These are phyloP conservation scores for Exutisphaerella laricina DNA, from an alignment of 2,329 filamentous ascomycete genomes.

Conservation along the genomic window DNA sequence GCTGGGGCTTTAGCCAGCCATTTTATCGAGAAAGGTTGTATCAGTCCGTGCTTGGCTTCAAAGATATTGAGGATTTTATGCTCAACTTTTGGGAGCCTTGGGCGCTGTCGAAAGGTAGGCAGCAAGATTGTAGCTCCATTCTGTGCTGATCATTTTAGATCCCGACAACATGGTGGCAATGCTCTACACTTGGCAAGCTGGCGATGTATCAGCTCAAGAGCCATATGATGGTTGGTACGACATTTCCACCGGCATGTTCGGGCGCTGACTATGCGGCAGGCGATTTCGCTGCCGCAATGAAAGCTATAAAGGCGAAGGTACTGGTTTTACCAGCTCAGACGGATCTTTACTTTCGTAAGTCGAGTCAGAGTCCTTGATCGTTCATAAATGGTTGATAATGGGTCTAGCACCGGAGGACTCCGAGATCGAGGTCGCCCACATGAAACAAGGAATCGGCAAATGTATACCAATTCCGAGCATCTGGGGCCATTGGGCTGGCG, in stretches of 20 bases:
- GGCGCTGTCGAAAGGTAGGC: constrained; percentile 59
- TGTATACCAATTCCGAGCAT: constrained; percentile 45
- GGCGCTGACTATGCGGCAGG: constrained; percentile 26
- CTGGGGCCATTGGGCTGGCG: constrained; percentile 56
- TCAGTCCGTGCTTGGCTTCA: constrained; percentile 58
- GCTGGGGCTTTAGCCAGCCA: constrained; percentile 73
- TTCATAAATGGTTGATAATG: constrained; percentile 8
- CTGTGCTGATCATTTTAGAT: constrained; percentile 39
- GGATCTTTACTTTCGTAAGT: constrained; percentile 70
- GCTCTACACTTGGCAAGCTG: constrained; percentile 74
- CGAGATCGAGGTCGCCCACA: constrained; percentile 62
- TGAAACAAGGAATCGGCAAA: constrained; percentile 54
- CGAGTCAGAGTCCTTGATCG: background rate
- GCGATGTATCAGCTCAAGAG: constrained; percentile 62
- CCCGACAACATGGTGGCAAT: constrained; percentile 70
- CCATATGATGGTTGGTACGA: constrained; percentile 51
- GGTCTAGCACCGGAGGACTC: constrained; percentile 64
- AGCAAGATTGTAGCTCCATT: background rate
- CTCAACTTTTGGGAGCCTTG: constrained; percentile 69
- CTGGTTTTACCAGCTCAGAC: constrained; percentile 67
- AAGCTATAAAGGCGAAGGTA: constrained; percentile 64
- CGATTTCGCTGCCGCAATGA: constrained; percentile 50
- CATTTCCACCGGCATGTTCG: background rate
- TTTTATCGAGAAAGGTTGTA: constrained; percentile 71
- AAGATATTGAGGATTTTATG: constrained; percentile 68